Conservation (phyloP, 1,139 yeast genomes). For the Saccharomyces pastorianus region DNA sequence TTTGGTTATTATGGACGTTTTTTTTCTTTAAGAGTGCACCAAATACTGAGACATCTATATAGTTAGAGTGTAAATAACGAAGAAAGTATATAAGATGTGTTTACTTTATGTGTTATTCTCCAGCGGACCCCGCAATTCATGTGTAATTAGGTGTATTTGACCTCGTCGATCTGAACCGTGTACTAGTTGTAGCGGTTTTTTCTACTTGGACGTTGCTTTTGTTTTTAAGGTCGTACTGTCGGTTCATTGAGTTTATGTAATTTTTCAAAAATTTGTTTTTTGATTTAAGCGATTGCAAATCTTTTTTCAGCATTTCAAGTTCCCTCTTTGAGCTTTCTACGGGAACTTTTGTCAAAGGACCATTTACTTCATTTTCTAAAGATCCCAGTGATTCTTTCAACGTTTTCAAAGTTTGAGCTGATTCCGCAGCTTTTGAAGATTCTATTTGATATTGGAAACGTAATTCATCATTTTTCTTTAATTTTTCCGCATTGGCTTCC, state of each 20-base stretch:
- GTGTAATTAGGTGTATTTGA: conserved; percentile 24
- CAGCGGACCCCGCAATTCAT: conserved; percentile 1
- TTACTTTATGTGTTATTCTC: too few relatives aligned
- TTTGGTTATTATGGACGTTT: too few relatives aligned
- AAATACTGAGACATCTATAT: too few relatives aligned
- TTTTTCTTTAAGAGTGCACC: too few relatives aligned
- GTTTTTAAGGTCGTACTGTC: conserved; percentile 12
- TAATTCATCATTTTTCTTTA: conserved; percentile 36
- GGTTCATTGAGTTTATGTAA: conserved; percentile 19
- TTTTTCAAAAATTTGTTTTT: conserved; percentile 17
- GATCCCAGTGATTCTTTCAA: conserved; percentile 30
- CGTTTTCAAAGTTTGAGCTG: conserved; percentile 34
- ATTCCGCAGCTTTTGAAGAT: conserved; percentile 50
- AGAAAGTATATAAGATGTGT: not conserved
- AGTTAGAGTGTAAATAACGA: not conserved
- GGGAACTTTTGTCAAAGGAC: not conserved
- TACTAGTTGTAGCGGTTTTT: conserved; percentile 5
- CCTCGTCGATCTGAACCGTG: conserved; percentile 16
- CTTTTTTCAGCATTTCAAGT: conserved; percentile 6
- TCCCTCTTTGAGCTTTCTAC: conserved; percentile 26
- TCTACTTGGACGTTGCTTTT: conserved; percentile 4
- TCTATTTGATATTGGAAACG: conserved; percentile 45
- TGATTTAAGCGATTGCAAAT: conserved; percentile 11
- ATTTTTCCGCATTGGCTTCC: conserved; percentile 29
- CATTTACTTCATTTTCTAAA: conserved; percentile 34